phyloP scores from a whole-genome alignment of 345 rosid genomes.

The Euphorbia lathyris region DNA sequence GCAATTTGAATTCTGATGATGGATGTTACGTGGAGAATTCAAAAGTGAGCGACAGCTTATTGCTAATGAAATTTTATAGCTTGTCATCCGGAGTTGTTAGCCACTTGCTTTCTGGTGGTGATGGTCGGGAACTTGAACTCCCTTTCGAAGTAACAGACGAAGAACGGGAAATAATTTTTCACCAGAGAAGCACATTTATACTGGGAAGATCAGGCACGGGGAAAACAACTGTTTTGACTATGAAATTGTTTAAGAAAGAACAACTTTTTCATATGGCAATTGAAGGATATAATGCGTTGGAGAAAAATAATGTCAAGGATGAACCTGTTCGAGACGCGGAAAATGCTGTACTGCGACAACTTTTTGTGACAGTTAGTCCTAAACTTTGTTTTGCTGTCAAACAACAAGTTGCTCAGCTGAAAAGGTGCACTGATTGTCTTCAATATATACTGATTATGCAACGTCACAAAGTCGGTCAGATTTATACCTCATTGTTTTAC shows the following conservation, averaged over 20 bases:
- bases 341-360: slow-evolving; percentile 31
- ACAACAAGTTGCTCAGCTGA: slow-evolving; percentile 39
- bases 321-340: slow-evolving; percentile 13
- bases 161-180: slow-evolving; percentile 37
- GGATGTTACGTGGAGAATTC: slow-evolving; percentile 34
- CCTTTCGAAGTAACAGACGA: slow-evolving; percentile 53
- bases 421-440: slow-evolving; percentile 26
- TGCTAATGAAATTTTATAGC: slow-evolving; percentile 52
- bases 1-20: slow-evolving; percentile 18
- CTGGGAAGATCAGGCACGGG: slow-evolving; percentile 62
- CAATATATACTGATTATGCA: too few species aligned
- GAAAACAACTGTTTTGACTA: slow-evolving; percentile 50
- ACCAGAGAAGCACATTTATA: slow-evolving; percentile 40
- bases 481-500: too few species aligned
- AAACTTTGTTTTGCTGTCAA: slow-evolving; percentile 47
- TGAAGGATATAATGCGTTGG: slow-evolving; percentile 15
- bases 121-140: slow-evolving; percentile 39
- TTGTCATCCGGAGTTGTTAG: slow-evolving; percentile 34
- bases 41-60: slow-evolving; percentile 46
- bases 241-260: slow-evolving; percentile 44
- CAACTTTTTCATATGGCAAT: slow-evolving; percentile 26
- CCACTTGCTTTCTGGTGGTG: slow-evolving; percentile 39
- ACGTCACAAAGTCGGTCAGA: too few species aligned
- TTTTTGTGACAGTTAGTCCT: slow-evolving; percentile 54
- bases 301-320: neutral